Base-by-base conservation (phyloP, 192 early-diverging fungal genomes). In the Coemansia sp. region DNA sequence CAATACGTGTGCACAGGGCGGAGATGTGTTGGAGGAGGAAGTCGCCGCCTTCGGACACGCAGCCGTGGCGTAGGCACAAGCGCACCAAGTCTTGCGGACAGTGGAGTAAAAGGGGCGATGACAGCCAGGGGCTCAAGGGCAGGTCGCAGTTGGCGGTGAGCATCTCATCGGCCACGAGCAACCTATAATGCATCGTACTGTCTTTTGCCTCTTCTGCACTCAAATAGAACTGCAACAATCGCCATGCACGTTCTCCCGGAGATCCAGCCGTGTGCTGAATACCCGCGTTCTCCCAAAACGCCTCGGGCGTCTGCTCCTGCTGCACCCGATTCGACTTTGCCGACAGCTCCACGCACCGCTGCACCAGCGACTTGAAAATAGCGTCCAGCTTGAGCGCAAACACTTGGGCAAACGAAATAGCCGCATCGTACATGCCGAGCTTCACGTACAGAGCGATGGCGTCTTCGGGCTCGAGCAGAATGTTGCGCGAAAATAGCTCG, bases 1-100 rank as follows among this genome's bases (percentile, higher is more conserved):
- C 23, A n/a, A 63, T 52, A 23, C 58, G 60, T 54, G 35, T 45
- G 21, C 66, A 48, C 4, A 75, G 56, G 11, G 62, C 6, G 38
- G 60, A 64, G 35, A 82, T 65, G 53, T 82, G 79, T 49, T 69
- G 60, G 51, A 82, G 50, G 53, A 82, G 52, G 51, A 82, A 82
- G 11, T 48, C 63, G 41, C 60, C 76, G 7, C 59, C 82, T 47
- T 79, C 76, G 8, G 71, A 62, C 2, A 79, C 67, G 45, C 73
- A 71, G 1, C 76, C 76, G 45, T 70, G 43, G 39, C 65, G 69
- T 25, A 83, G 43, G 15, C 72, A 75, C 53, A 76, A 54, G 6
- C 82, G 69, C n/a, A 83, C 65, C 22, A 83, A 62, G 48, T 75
- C 70, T 47, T 83, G 76, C 32, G 82, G 76, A 24, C 76, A 72